Conservation (phyloP, 2,329 filamentous ascomycete genomes). For the Hymenoscyphus linearis region DNA sequence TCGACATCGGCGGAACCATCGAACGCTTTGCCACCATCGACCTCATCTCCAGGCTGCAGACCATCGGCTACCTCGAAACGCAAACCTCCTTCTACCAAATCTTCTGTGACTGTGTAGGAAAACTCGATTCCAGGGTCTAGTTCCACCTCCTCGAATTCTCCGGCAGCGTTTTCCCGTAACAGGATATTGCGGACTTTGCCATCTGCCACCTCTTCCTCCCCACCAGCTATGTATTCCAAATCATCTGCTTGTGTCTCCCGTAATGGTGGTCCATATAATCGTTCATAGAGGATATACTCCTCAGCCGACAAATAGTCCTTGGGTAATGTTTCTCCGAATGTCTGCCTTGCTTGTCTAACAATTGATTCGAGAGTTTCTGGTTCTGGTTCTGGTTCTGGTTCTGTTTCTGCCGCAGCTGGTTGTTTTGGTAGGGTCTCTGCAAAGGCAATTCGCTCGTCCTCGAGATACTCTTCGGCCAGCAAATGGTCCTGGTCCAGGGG, state of each 20-base stretch:
- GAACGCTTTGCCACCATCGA: background rate
- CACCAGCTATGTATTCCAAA: slow-evolving; percentile 38
- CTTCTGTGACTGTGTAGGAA: slow-evolving; percentile 26
- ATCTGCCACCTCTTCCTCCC: slow-evolving; percentile 43
- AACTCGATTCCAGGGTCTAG: slow-evolving; percentile 27
- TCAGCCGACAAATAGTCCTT: slow-evolving; percentile 61
- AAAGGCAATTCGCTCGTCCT: background rate
- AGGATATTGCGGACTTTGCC: slow-evolving; percentile 40
- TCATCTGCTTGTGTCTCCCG: slow-evolving; percentile 56
- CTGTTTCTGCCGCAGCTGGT: background rate
- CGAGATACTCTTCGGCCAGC: background rate
- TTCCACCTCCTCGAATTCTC: slow-evolving; percentile 57
- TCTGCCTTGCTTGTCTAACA: slow-evolving; percentile 66
- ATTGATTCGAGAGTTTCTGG: slow-evolving; percentile 43
- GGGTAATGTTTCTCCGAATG: slow-evolving; percentile 73
- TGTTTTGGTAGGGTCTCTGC: background rate
- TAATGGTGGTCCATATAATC: slow-evolving; percentile 74
- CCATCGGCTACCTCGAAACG: background rate
- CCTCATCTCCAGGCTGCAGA: background rate
- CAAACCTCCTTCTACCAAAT: slow-evolving; percentile 28
- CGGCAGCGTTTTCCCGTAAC: slow-evolving; percentile 50
- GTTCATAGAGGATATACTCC: slow-evolving; percentile 71
- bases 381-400: background rate
- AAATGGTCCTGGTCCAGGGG: background rate
- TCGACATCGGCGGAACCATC: background rate